phyloP scores from a whole-genome alignment of 176 grass and related monocot genomes.

The Tillandsia leiboldiana region DNA sequence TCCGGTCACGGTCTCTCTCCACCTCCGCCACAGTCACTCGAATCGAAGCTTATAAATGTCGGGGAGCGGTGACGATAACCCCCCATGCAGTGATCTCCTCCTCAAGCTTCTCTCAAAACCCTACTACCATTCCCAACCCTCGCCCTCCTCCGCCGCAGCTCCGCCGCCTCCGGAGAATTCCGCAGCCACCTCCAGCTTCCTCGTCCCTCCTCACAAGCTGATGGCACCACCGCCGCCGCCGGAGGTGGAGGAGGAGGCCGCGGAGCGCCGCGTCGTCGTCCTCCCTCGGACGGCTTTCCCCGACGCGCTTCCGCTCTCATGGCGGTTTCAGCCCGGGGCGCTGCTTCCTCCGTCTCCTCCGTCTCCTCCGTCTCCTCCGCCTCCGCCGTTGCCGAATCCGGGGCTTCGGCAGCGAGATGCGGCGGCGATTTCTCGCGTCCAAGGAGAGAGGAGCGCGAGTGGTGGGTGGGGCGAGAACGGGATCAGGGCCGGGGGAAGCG shows the following conservation, averaged over 20 bases:
- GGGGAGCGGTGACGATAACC: too few relatives aligned
- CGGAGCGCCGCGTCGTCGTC: neutral
- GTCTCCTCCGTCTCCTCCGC: neutral
- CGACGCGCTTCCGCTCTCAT: neutral
- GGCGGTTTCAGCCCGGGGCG: conserved; percentile 7
- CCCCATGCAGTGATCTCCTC: too few relatives aligned
- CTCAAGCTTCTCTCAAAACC: too few relatives aligned
- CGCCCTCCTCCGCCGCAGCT: too few relatives aligned
- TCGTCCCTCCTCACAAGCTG: too few relatives aligned
- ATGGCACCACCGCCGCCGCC: conserved; percentile 8
- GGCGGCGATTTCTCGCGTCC: neutral
- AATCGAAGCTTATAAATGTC: too few relatives aligned
- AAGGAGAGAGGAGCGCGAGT: conserved; percentile 4
- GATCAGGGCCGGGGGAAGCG: neutral
- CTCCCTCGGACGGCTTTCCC: conserved; percentile 5
- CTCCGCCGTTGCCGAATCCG: neutral
- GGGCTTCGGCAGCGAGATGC: neutral
- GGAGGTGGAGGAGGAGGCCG: neutral
- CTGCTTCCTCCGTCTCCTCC: conserved; percentile 8
- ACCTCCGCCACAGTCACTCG: too few relatives aligned
- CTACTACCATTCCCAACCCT: too few relatives aligned
- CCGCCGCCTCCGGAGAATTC: too few relatives aligned
- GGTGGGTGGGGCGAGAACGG: neutral
- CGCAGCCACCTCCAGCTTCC: too few relatives aligned
- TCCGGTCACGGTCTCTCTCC: too few relatives aligned